Evolutionary conservation across 805 yeast species (phyloP).

Genomic region (Saccharomyces mikatae): DNA sequence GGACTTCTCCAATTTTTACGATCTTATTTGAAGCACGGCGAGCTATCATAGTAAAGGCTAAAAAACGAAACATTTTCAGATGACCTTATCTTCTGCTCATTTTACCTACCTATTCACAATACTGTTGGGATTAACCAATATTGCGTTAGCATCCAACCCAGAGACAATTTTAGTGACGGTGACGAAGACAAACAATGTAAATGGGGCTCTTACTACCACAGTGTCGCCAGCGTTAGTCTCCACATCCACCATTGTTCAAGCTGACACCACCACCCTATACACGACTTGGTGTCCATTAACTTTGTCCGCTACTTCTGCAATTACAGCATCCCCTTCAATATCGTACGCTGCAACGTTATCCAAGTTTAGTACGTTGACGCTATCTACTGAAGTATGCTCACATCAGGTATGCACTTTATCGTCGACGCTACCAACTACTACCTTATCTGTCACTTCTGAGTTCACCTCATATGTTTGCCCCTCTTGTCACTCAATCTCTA

Average conservation of each 20-base stretch:
- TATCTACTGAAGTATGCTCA: constrained; percentile 15
- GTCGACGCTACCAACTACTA: background rate
- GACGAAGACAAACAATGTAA: background rate
- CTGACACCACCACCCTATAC: constrained; percentile 14
- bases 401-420: constrained; percentile 5
- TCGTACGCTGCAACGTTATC: constrained; percentile 1
- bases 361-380: constrained; percentile 6
- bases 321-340: constrained; percentile 9
- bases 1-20: background rate
- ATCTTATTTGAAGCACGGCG: background rate
- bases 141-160: background rate
- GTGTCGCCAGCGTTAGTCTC: constrained; percentile 26
- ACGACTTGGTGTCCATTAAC: constrained; percentile 30
- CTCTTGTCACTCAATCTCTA: constrained; percentile 1
- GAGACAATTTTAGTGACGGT: constrained; percentile 4
- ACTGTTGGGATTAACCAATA: background rate
- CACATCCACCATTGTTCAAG: constrained; percentile 27
- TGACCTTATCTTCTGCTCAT: background rate
- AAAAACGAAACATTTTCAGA: background rate
- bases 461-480: constrained; percentile 3
- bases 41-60: background rate
- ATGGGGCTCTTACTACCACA: constrained; percentile 1
- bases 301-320: constrained; percentile 6
- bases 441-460: background rate
- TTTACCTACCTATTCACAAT: background rate